These are phyloP conservation scores for Hyaloscypha finlandica DNA, from an alignment of 495 filamentous ascomycete species.

Conservation along the genomic window DNA sequence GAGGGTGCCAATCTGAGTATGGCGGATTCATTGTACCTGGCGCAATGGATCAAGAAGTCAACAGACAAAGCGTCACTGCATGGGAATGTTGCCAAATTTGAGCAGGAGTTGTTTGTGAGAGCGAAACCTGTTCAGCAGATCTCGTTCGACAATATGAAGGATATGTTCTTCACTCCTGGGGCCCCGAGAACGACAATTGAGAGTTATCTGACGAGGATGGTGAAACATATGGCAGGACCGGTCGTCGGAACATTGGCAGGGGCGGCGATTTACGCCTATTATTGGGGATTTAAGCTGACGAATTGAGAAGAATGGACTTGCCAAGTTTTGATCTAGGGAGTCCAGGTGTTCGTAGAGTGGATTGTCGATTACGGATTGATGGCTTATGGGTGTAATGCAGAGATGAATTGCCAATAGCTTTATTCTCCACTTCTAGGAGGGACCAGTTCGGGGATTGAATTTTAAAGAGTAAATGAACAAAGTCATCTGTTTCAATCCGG, in stretches of 20 bases:
- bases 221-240: constrained; percentile 7
- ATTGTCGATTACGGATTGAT: no score
- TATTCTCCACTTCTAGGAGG: no score
- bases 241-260: neutral
- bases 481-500: no score
- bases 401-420: no score
- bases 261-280: neutral
- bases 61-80: constrained; percentile 17
- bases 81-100: constrained; percentile 24
- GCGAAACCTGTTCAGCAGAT: constrained; percentile 21
- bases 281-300: neutral
- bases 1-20: constrained; percentile 61
- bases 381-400: no score
- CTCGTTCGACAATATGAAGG: constrained; percentile 30
- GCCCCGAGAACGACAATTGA: constrained; percentile 31
- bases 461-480: no score
- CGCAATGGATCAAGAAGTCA: constrained; percentile 29
- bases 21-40: constrained; percentile 57
- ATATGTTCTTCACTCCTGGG: constrained; percentile 33
- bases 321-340: no score
- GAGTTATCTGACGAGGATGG: constrained; percentile 24
- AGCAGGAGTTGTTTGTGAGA: constrained; percentile 33
- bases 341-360: no score
- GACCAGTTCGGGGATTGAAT: no score
- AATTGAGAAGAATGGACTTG: neutral